These are phyloP conservation scores for Cystofilobasidium ferigula DNA, from an alignment of 768 basidiomycete genomes.

Conservation along the genomic window DNA sequence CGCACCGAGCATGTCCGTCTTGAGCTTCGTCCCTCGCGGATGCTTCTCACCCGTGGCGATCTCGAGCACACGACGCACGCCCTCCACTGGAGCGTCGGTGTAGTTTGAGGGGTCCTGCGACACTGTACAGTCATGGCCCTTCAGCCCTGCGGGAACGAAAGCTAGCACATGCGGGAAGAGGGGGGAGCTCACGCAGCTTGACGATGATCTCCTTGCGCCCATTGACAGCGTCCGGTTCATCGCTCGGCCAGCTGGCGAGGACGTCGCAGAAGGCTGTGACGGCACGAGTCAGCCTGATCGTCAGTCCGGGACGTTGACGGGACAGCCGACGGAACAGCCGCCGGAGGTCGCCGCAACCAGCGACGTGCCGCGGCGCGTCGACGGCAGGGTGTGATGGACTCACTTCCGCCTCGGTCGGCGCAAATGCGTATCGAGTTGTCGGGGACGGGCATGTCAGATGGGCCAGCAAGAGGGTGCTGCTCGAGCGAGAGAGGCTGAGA, in stretches of 20 bases:
- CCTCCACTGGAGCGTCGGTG: slow-evolving; percentile 30
- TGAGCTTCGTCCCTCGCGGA: slow-evolving; percentile 24
- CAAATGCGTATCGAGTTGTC: slow-evolving; percentile 10
- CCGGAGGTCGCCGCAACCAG: no score
- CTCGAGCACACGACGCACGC: slow-evolving; percentile 31
- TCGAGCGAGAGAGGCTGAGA: no score
- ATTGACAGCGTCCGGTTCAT: not conserved
- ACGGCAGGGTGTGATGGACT: no score
- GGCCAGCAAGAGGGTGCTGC: not conserved
- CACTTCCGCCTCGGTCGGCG: slow-evolving; percentile 7
- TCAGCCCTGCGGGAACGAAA: not conserved
- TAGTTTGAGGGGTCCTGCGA: slow-evolving; percentile 29
- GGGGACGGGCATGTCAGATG: no score
- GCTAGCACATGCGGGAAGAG: no score
- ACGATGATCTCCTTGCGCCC: slow-evolving; percentile 28
- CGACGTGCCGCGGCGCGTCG: no score
- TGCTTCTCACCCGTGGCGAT: slow-evolving; percentile 25
- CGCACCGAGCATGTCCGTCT: slow-evolving; percentile 1
- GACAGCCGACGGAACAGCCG: no score
- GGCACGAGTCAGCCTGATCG: no score
- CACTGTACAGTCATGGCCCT: not conserved
- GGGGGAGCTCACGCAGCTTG: slow-evolving; percentile 27
- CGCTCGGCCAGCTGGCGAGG: slow-evolving; percentile 29
- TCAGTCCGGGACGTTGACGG: no score
- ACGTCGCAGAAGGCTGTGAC: no score